Percentiles rank a stretch among this genome's conserved stretches.
phyloP scores from a whole-genome alignment of 1,139 yeast species.

The Diutina rugosa region DNA sequence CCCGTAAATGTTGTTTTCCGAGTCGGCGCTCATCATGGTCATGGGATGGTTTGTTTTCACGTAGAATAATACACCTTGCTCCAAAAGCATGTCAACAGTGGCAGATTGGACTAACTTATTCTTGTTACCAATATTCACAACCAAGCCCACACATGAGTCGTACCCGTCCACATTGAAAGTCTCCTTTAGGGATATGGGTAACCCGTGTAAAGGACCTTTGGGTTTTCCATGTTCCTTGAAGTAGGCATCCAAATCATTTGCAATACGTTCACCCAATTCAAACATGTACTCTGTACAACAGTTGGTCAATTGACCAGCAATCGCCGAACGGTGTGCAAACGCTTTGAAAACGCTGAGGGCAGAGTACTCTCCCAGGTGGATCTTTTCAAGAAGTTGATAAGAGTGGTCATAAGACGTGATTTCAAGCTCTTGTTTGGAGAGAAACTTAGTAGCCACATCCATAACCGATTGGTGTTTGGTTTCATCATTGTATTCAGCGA shows the following conservation, averaged over 20 bases:
- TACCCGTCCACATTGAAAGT: neutral
- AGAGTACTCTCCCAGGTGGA: neutral
- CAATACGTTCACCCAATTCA: conserved; percentile 19
- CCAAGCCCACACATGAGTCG: neutral
- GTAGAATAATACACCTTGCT: conserved; percentile 10
- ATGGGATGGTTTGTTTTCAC: conserved; percentile 8
- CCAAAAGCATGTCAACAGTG: conserved; percentile 5
- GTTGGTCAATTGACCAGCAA: conserved; percentile 33
- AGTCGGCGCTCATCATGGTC: conserved; percentile 7
- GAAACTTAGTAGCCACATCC: neutral
- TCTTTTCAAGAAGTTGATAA: neutral
- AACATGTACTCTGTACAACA: conserved; percentile 23
- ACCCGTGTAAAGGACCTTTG: conserved; percentile 38
- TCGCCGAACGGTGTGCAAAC: neutral
- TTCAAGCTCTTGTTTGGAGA: neutral
- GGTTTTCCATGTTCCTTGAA: conserved; percentile 15
- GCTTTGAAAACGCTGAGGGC: neutral
- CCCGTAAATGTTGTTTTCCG: conserved; percentile 8
- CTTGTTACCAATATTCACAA: neutral
- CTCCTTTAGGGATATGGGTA: conserved; percentile 40
- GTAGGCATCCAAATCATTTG: conserved; percentile 25
- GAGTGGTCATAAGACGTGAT: neutral
- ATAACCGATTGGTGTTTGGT: neutral
- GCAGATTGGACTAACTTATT: neutral
- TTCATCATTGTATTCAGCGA: neutral